Conservation (phyloP, 176 grass and related monocot genomes). For the Aegilops sharonensis region DNA sequence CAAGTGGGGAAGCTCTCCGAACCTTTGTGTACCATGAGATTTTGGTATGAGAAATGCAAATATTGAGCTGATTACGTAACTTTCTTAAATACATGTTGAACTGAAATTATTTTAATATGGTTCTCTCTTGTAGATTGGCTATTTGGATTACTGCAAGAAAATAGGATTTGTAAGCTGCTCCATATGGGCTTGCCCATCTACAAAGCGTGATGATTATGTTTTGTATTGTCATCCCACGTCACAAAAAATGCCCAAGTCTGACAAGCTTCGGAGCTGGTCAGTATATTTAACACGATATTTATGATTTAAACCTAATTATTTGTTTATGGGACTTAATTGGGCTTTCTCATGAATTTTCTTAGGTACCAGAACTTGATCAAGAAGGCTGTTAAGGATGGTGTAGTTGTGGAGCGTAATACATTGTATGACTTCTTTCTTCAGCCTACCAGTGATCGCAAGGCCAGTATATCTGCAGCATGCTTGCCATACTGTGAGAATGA, state of each 20-base stretch:
- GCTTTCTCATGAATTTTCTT: constrained; percentile 25
- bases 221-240: constrained; percentile 86
- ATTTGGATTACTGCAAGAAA: constrained; percentile 94
- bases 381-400: constrained; percentile 73
- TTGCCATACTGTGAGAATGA: constrained; percentile 94
- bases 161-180: constrained; percentile 88
- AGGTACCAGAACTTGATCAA: constrained; percentile 88
- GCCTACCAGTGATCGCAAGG: constrained; percentile 66
- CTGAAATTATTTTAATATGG: constrained; percentile 13
- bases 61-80: not conserved
- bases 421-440: constrained; percentile 75
- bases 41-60: constrained; percentile 62
- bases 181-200: constrained; percentile 96
- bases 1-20: constrained; percentile 81
- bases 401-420: constrained; percentile 82
- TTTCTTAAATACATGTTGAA: constrained; percentile 24
- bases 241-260: constrained; percentile 93
- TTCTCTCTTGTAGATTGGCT: constrained; percentile 60
- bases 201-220: constrained; percentile 94
- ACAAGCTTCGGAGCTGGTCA: constrained; percentile 88
- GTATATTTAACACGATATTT: constrained; percentile 11
- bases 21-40: constrained; percentile 97
- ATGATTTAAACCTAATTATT: constrained; percentile 14
- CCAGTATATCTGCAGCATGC: constrained; percentile 68
- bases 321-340: constrained; percentile 19